Base-by-base conservation (phyloP, 2,329 filamentous ascomycete species). In the Penicillium sp. region DNA sequence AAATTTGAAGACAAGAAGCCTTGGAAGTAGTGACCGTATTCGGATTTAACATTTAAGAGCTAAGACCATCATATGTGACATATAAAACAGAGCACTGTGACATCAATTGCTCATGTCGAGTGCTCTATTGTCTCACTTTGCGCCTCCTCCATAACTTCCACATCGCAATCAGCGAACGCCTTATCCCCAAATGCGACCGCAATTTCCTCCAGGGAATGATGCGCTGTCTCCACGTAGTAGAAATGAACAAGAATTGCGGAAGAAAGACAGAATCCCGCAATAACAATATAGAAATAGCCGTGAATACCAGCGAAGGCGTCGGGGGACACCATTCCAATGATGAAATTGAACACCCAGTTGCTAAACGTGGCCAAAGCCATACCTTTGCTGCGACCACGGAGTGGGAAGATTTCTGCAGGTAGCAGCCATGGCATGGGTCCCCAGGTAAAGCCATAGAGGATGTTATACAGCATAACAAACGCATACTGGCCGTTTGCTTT, bases 261-360 rank as follows among this genome's bases (percentile, higher is more conserved):
- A 53, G 70, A 69, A 6, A 76, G 65, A 61, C 75, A 76, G 50
- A 76, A 76, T 1, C 71, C 70, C 5, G 72, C 75, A 48, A 77
- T 76, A 27, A 77, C 61, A 1, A 76, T 53, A 53, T 77, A 77
- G 53, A 73, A 77, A 58, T 76, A 76, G 3, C 73, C 74, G n/a
- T 69, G 64, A 16, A 77, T 76, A 0, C 73, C 71, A 3, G 68
- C 64, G 51, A 77, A 77, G 11, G 75, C 73, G 47, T 75, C 72
- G 0, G 75, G 74, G 0, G 75, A 74, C 5, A 74, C 72, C 73
- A 77, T 76, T 3, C 62, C 62, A 18, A 64, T 63, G 43, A 64
- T 59, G 58, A 73, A 74, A 49, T 54, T 54, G 46, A 56, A 56
- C 4, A 54, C 5, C 81, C 81, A 84, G 67, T 83, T 84, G 39